A percentile compares a stretch with the other conserved stretches of the same genome.
Conservation (phyloP, 2,329 filamentous ascomycete species). For the Microcera coccophila region DNA sequence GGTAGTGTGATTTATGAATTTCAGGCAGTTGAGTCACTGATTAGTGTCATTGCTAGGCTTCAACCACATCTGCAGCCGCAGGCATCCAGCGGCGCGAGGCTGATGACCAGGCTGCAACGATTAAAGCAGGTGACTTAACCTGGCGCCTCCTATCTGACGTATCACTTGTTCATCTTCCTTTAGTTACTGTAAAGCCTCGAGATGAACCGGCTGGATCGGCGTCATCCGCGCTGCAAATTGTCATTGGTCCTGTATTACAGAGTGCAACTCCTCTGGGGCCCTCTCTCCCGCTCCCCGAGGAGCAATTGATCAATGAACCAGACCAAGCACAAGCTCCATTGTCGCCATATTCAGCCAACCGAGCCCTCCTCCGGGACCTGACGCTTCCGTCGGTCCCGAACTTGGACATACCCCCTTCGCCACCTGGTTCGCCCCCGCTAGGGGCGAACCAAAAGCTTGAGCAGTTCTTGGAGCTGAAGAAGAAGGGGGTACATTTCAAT, state of each 20-base stretch:
- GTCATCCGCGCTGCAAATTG: slow-evolving; percentile 1
- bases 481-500: slow-evolving; percentile 74
- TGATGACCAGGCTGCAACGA: neutral
- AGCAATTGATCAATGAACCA: slow-evolving; percentile 17
- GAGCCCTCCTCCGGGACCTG: slow-evolving; percentile 63
- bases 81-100: slow-evolving; percentile 3
- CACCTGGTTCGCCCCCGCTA: slow-evolving; percentile 56
- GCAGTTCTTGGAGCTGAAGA: slow-evolving; percentile 73
- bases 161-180: too few relatives aligned
- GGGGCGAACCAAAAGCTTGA: slow-evolving; percentile 63
- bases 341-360: slow-evolving; percentile 66
- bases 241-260: slow-evolving; percentile 30
- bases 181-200: neutral
- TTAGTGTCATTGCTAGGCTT: slow-evolving; percentile 4
- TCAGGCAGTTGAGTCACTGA: slow-evolving; percentile 1
- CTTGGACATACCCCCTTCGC: slow-evolving; percentile 70
- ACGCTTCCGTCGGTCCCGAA: slow-evolving; percentile 70
- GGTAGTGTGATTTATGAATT: slow-evolving; percentile 9
- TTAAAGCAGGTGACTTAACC: neutral
- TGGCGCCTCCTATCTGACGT: too few relatives aligned
- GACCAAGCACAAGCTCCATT: slow-evolving; percentile 32
- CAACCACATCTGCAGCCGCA: slow-evolving; percentile 2
- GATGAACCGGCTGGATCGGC: too few relatives aligned
- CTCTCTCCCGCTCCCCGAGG: slow-evolving; percentile 33
- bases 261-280: slow-evolving; percentile 36